These are phyloP conservation scores for Penicillium sp. DNA, from an alignment of 2,329 filamentous ascomycete genomes.

Conservation along the genomic window DNA sequence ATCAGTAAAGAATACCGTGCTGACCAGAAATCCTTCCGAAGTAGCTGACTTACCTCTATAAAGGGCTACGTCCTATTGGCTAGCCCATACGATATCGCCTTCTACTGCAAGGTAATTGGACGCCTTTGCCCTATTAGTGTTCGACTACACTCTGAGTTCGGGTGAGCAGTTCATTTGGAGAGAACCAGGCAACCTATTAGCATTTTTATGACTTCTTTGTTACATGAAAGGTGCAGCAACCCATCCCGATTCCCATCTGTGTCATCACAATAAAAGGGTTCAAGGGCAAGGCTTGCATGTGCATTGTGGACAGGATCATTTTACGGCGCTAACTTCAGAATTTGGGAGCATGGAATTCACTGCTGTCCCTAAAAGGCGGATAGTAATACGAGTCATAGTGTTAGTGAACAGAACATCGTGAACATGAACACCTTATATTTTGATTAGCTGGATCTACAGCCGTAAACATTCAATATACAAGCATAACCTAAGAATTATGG, in stretches of 20 bases:
- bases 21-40: not conserved
- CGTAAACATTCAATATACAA: too few species aligned
- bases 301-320: not conserved
- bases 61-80: not conserved
- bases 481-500: not conserved
- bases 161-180: not conserved
- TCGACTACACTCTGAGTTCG: not conserved
- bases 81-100: not conserved
- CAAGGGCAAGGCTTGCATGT: not conserved
- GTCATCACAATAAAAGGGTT: not conserved
- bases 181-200: not conserved
- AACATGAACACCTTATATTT: not conserved
- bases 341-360: too few species aligned
- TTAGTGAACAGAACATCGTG: not conserved
- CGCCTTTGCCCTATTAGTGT: not conserved
- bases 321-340: not conserved
- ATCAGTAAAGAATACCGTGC: not conserved
- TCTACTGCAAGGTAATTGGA: not conserved
- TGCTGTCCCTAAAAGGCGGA: not conserved
- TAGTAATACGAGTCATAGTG: not conserved
- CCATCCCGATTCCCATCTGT: not conserved
- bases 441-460: not conserved
- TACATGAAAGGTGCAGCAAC: not conserved
- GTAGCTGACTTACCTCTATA: not conserved
- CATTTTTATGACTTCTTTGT: not conserved